phyloP scores from a whole-genome alignment of 148 eudicot genomes.

The Persicaria tinctoria region DNA sequence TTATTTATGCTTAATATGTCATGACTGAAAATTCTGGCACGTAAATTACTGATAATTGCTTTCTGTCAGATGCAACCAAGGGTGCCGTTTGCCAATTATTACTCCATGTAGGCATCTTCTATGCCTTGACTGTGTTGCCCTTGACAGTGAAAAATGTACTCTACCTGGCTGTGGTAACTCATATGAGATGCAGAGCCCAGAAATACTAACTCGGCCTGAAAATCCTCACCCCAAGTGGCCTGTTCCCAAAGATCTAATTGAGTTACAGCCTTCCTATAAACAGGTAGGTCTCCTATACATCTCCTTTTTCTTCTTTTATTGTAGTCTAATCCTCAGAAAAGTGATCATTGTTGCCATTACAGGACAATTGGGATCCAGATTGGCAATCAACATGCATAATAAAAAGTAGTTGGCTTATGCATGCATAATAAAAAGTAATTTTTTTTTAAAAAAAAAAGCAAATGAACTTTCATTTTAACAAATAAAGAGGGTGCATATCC shows the following conservation, averaged over 20 bases:
- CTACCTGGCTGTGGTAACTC: slow-evolving; percentile 65
- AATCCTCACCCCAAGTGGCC: slow-evolving; percentile 98
- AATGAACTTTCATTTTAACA: neutral
- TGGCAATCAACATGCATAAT: slow-evolving; percentile 99
- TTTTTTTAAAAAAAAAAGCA: neutral
- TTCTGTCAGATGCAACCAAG: slow-evolving; percentile 62
- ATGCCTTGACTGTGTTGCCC: slow-evolving; percentile 86
- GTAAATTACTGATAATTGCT: slow-evolving; percentile 13
- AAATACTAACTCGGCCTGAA: slow-evolving; percentile 73
- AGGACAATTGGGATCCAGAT: slow-evolving; percentile 99
- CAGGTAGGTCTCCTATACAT: slow-evolving; percentile 40
- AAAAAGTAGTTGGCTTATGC: slow-evolving; percentile 2
- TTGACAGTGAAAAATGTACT: slow-evolving; percentile 69
- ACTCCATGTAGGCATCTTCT: slow-evolving; percentile 93
- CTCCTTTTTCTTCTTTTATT: neutral
- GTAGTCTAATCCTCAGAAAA: neutral
- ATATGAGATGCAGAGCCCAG: slow-evolving; percentile 98
- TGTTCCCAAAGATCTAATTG: slow-evolving; percentile 98
- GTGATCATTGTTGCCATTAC: slow-evolving; percentile 7
- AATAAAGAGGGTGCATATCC: neutral
- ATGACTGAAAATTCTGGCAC: neutral
- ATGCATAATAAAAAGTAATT: too few species aligned
- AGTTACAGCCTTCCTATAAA: slow-evolving; percentile 93
- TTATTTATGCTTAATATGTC: slow-evolving; percentile 1
- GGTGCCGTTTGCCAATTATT: slow-evolving; percentile 95